phyloP scores from a whole-genome alignment of 257 asterid genomes.

The Buddleja alternifolia region DNA sequence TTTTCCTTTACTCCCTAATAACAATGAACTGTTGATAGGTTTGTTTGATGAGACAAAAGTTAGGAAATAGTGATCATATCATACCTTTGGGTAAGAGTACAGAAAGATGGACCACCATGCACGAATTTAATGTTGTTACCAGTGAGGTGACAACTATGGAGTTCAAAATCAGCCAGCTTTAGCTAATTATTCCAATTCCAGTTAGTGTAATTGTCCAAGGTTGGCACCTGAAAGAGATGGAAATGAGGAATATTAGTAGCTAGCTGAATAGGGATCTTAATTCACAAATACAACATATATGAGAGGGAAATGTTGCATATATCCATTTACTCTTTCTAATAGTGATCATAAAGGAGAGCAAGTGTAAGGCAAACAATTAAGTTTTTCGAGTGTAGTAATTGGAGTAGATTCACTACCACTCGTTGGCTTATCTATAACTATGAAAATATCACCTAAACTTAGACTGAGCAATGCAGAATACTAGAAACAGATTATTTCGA shows the following conservation, averaged over 20 bases:
- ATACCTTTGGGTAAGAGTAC: slow-evolving; percentile 89
- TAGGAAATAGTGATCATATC: slow-evolving; percentile 13
- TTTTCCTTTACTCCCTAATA: background rate
- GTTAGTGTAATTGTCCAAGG: slow-evolving; percentile 89
- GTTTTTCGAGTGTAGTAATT: too few relatives aligned
- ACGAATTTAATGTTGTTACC: slow-evolving; percentile 46
- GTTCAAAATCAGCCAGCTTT: slow-evolving; percentile 74
- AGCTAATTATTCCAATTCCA: slow-evolving; percentile 56
- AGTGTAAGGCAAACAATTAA: too few relatives aligned
- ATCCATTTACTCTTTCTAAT: background rate
- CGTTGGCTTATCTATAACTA: background rate
- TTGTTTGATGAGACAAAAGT: too few relatives aligned
- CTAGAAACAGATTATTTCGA: background rate
- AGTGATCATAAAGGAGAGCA: too few relatives aligned
- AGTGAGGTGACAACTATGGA: slow-evolving; percentile 53
- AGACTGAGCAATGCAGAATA: background rate
- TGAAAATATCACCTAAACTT: background rate
- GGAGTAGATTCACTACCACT: too few relatives aligned
- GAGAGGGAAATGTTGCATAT: background rate
- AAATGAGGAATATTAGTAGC: background rate
- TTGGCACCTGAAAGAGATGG: slow-evolving; percentile 72
- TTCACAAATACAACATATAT: background rate
- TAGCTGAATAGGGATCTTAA: background rate
- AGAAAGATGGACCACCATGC: slow-evolving; percentile 95
- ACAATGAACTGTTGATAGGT: too few relatives aligned